A percentile compares a stretch with the other conserved stretches of the same genome.
These are phyloP conservation scores for Aureobasidium pullulans DNA, from an alignment of 2,329 filamentous ascomycete species.

Conservation along the genomic window DNA sequence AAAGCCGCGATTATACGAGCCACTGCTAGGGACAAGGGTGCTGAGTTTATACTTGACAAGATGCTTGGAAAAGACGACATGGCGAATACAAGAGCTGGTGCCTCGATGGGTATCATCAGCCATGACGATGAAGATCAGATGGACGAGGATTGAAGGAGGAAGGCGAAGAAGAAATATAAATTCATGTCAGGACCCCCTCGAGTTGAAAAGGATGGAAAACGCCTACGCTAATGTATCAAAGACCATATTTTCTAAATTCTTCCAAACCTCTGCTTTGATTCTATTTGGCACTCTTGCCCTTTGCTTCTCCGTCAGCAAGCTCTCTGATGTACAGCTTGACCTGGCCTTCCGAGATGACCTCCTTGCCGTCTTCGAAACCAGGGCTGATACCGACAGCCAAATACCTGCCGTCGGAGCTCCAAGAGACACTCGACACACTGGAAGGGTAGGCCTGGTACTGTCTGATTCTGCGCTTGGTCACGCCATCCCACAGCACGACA, in stretches of 20 bases:
- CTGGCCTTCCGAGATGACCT: conserved; percentile 64
- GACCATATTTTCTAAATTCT: neutral
- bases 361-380: conserved; percentile 80
- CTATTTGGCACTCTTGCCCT: conserved; percentile 66
- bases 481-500: conserved; percentile 88
- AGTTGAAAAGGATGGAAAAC: neutral
- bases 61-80: conserved; percentile 20
- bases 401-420: conserved; percentile 68
- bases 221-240: conserved; percentile 16
- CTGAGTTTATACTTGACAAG: conserved; percentile 25
- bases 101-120: conserved; percentile 33
- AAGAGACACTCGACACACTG: conserved; percentile 69
- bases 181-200: neutral
- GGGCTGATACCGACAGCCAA: conserved; percentile 77
- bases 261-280: neutral
- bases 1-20: conserved; percentile 63
- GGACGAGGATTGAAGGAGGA: conserved; percentile 24
- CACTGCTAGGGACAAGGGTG: conserved; percentile 37
- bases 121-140: conserved; percentile 41
- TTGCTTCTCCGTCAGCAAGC: conserved; percentile 79
- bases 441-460: conserved; percentile 81
- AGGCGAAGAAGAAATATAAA: neutral
- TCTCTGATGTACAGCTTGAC: conserved; percentile 75
- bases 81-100: neutral
- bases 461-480: conserved; percentile 80